A percentile compares a stretch with the other conserved stretches of the same genome.
Conservation (phyloP, 805 yeast species). For the Saccharomycopsis fibuligera region DNA sequence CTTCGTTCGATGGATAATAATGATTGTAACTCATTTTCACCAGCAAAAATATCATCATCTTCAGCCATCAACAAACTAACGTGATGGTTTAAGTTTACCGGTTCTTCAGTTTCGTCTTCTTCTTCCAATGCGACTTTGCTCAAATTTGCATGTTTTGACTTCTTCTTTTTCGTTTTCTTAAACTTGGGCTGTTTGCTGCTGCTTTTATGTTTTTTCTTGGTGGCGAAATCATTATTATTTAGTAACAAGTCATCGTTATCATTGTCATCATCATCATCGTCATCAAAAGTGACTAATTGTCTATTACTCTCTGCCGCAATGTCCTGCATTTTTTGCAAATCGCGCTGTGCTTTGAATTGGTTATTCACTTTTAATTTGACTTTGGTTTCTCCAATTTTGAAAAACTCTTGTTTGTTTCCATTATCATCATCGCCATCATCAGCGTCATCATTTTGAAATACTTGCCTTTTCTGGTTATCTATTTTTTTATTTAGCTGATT, state of each 20-base stretch:
- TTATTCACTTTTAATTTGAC: slow-evolving; percentile 9
- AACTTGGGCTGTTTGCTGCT: slow-evolving; percentile 17
- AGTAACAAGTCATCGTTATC: slow-evolving; percentile 1
- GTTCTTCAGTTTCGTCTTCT: slow-evolving; percentile 14
- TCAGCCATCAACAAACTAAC: slow-evolving; percentile 23
- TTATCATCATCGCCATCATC: slow-evolving; percentile 18
- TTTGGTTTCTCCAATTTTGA: slow-evolving; percentile 22
- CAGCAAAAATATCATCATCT: slow-evolving; percentile 1
- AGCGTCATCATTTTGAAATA: slow-evolving; percentile 9
- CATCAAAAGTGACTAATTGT: slow-evolving; percentile 13
- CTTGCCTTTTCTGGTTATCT: slow-evolving; percentile 23
- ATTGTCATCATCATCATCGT: slow-evolving; percentile 10
- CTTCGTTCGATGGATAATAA: slow-evolving; percentile 23
- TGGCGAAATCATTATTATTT: not conserved
- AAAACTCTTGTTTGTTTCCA: slow-evolving; percentile 19
- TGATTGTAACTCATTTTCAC: slow-evolving; percentile 8
- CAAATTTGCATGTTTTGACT: slow-evolving; percentile 17
- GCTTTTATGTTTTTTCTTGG: not conserved
- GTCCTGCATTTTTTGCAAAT: slow-evolving; percentile 6
- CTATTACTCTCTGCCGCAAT: slow-evolving; percentile 9
- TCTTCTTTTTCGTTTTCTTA: slow-evolving; percentile 24
- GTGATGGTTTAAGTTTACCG: slow-evolving; percentile 23
- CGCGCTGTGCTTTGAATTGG: not conserved
- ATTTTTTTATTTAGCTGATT: slow-evolving; percentile 24
- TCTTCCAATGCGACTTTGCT: slow-evolving; percentile 9